These are phyloP conservation scores for Mycena rosella DNA, from an alignment of 768 basidiomycete species.

Conservation along the genomic window DNA sequence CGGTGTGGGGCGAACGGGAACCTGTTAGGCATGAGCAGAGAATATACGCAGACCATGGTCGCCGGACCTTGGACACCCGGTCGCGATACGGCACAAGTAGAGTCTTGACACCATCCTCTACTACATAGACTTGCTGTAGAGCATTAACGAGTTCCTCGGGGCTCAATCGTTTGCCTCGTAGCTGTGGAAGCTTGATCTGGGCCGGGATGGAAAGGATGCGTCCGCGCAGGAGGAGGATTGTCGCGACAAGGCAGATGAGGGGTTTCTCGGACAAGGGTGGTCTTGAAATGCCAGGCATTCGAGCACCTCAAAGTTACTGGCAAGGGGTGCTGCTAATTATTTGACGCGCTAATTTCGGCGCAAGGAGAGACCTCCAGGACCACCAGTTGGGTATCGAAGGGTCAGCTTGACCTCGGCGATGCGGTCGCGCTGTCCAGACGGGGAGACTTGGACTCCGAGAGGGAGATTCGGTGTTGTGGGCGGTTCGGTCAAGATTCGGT, in stretches of 20 bases:
- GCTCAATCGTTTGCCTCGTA: conserved; percentile 46
- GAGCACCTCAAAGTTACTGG: no score
- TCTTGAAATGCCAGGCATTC: conserved; percentile 25
- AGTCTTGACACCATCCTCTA: conserved; percentile 71
- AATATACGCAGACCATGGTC: neutral
- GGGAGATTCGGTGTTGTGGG: no score
- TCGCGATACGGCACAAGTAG: conserved; percentile 78
- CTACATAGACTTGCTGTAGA: conserved; percentile 73
- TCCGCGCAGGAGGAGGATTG: conserved; percentile 66
- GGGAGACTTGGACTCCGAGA: no score
- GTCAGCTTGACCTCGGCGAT: no score
- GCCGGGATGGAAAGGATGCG: conserved; percentile 53
- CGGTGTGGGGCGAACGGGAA: conserved; percentile 63
- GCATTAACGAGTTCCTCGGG: conserved; percentile 60
- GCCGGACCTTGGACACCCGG: conserved; percentile 69
- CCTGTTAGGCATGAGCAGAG: conserved; percentile 42
- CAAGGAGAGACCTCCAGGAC: no score
- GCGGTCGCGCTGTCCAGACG: no score
- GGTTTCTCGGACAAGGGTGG: conserved; percentile 13
- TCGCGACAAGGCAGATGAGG: conserved; percentile 57
- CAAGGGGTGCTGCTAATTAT: no score
- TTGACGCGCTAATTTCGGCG: no score
- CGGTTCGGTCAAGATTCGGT: no score
- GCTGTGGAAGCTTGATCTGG: conserved; percentile 43
- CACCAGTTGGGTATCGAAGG: no score